Base-by-base conservation (phyloP, 257 asterid species). In the Plectranthus barbatus region DNA sequence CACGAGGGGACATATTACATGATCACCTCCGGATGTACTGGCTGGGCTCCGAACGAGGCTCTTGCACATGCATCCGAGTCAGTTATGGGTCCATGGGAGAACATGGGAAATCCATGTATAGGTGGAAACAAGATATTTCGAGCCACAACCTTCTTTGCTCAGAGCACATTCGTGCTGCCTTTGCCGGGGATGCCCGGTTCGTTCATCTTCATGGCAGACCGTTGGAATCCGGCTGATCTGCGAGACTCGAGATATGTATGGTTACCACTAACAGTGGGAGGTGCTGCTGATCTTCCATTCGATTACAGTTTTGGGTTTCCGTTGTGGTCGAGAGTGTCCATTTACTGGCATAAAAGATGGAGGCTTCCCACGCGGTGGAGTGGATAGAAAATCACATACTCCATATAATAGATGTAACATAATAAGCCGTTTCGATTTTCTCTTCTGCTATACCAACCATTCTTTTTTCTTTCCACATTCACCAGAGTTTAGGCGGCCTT, bases 11-110 rank as follows among this genome's bases (percentile, higher is more conserved):
- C 86, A 1, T 93, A 93, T 44, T 93, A 93, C 85, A 90, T 93
- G 99, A 80, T 93, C 77, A 93, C 97, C 21, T 93, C 99, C 0
- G 97, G 99, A 0, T 93, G 99, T 67, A 87, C 94, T 0, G 95
- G 99, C 31, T 93, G 99, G 99, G 95, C 95, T 18, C 97, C 99
- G 26, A 93, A 93, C 9, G 85, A 83, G 81, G 99, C 99, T 3
- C 76, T 81, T 17, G 94, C 86, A 3, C 97, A 93, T 31, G 96
- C 95, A n/a, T 82, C 99, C 5, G 96, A 86, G 42, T 86, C 97
- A 11, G 66, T 93, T 13, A 84, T 90, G 96, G 99, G 99, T 46
- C 87, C 87, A 0, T 93, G 99, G 99, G 95, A 90, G 81, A 84
- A 83, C 4, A 67, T 93, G 72, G 97, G 96, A 60, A 90, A 81